Base-by-base conservation (phyloP, 2,329 filamentous ascomycete genomes). In the Cucurbitaria berberidis region DNA sequence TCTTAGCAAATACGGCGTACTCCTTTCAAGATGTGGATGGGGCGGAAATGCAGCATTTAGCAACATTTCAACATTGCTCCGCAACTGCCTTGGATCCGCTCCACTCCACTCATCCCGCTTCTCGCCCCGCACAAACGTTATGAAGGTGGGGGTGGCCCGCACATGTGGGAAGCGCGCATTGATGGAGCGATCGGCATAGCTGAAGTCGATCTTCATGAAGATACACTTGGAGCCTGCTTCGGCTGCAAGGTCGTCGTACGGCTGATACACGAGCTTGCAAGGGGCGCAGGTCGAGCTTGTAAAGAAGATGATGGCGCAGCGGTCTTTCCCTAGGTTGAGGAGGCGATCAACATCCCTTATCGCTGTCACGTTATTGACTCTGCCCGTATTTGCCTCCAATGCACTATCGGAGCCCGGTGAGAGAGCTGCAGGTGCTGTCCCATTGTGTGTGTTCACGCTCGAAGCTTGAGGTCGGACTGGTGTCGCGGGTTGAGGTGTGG, bases 261-360 rank as follows among this genome's bases (percentile, higher is more conserved):
- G 76, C 1, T 93, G 91, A 66, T 96, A 96, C 2, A 93, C 82
- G 15, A 86, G 77, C 73, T 89, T 93, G 82, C 93, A 97, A 0
- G 93, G 92, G 0, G 86, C 84, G 69, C 93, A 97, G 2, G 88
- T 95, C 2, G 89, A 85, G 3, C 91, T 96, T 0, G 93, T 97
- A 77, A 98, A 98, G 80, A 97, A 97, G 51, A 97, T 82, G 32
- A 93, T 84, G 0, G 90, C 90, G 55, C 88, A 91, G 0, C 89
- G 87, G 5, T 83, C 80, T 24, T 81, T 80, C 0, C 89, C 89
- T 1, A 78, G 77, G 0, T 77, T 72, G 5, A 95, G 78, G 1
- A 88, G 76, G 16, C 77, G 77, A 32, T 91, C 82, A 1, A 95
- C 76, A 24, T 88, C 83, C 5, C 76, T 74, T 4, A 88, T 74